Evolutionary conservation across 2,329 filamentous ascomycete genomes (phyloP), one percentile per base, ranked within the genome.

Genomic region (Diaporthe citriasiana): DNA sequence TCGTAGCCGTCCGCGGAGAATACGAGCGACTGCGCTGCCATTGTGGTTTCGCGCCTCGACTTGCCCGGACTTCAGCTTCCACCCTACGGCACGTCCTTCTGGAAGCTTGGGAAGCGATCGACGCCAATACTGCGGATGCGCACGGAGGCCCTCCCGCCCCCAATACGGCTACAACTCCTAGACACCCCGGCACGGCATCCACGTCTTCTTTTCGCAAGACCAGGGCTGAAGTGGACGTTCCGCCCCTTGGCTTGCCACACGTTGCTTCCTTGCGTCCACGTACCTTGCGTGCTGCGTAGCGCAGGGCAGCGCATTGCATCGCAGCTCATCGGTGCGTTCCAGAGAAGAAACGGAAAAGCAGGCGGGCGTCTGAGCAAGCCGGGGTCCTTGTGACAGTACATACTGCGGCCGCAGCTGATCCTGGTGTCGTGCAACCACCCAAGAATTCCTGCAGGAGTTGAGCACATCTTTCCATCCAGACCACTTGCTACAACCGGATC

Each of bases 1-100:
- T 78, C 74, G 77, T 77, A 76, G 73, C 72, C 70, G 70, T 71
- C 70, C 73, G 70, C 76, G 77, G 77, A 78, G 75, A 80, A 83
- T 83, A 83, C 82, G 82, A 83, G 80, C 76, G 76, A 76, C 70
- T 75, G 77, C 72, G 75, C 77, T 77, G 77, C 77, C 73, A 76
- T 76, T 78, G 79, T 79, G 79, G 53, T 42, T 33, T 53, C 70
- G 56, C 42, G 72, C 47, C 72, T 63, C 53, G 63, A 68, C 33
- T 68, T 68, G 63, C 63, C 63, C 63, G 63, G 63, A 68, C 47
- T 57, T 69, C 71, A 72, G 71, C 72, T 71, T 47, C 74, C 65
- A 60, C 59, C 56, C 25, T 55, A 63, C 65, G 42, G 38, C 55
- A 66, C 45, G 50, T 66, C 63, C 72, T 75, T 75, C 74, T 73